Percentiles rank a stretch among this genome's conserved stretches.
Conservation (phyloP, 2,329 filamentous ascomycete genomes). For the Phyllosticta citribraziliensis region DNA sequence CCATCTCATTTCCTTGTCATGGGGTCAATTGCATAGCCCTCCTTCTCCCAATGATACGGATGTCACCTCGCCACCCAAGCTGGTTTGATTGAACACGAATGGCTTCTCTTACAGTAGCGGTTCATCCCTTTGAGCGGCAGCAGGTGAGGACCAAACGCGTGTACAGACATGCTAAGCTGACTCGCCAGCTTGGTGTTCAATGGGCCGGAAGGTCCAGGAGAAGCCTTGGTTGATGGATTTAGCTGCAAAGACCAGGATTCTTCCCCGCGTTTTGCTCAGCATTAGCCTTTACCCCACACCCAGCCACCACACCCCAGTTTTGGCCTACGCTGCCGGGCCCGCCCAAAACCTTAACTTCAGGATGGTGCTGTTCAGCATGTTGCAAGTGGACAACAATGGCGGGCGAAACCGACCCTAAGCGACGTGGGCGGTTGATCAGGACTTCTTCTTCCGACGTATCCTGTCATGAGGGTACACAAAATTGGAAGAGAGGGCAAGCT, state of each 20-base stretch:
- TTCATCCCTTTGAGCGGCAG: background rate
- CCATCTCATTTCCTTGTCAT: background rate
- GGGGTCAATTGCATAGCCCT: background rate
- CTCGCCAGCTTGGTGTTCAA: background rate
- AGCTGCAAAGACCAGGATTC: constrained; percentile 3
- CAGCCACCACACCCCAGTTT: background rate
- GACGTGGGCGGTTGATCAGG: background rate
- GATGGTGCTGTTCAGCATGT: background rate
- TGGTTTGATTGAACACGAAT: background rate
- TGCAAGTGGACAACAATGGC: background rate
- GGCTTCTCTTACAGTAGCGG: background rate
- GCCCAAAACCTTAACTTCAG: background rate
- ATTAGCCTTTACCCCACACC: constrained; percentile 9
- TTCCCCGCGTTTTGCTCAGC: constrained; percentile 8
- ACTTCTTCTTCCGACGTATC: background rate
- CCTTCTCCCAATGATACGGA: background rate
- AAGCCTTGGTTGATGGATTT: background rate
- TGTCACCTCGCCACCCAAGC: background rate
- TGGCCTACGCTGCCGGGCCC: background rate
- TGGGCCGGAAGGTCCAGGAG: background rate
- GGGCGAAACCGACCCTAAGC: background rate
- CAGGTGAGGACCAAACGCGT: background rate
- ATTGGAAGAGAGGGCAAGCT: background rate
- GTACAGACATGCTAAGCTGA: background rate
- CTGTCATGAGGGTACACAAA: background rate